A percentile compares a stretch with the other conserved stretches of the same genome.
Evolutionary conservation across 768 basidiomycete genomes (phyloP).

Genomic region (Ramaria sp.): DNA sequence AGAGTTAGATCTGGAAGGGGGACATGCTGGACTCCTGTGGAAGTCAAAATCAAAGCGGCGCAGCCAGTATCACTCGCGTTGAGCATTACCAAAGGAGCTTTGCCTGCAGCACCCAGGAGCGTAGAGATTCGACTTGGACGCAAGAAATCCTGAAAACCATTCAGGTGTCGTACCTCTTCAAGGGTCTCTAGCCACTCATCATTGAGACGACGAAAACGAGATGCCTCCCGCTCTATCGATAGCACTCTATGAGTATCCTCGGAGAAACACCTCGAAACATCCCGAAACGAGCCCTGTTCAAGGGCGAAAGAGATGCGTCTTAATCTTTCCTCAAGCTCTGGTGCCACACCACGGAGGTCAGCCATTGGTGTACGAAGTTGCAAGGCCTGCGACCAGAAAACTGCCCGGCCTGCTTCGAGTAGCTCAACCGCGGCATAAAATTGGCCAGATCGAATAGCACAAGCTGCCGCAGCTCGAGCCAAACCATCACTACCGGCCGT

Average conservation of each 20-base stretch:
- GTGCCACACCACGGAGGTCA: not conserved
- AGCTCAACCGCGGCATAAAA: constrained; percentile 19
- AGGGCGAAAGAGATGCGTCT: not conserved
- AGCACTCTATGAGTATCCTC: too few species aligned
- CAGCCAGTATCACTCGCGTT: constrained; percentile 12
- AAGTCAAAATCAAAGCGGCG: constrained; percentile 14
- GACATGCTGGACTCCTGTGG: constrained; percentile 9
- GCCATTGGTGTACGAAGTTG: constrained; percentile 13
- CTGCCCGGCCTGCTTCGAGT: constrained; percentile 22
- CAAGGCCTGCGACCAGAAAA: constrained; percentile 23
- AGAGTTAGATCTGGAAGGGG: constrained; percentile 8
- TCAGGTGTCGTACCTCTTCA: too few species aligned
- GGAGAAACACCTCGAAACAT: not conserved
- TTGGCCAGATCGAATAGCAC: constrained; percentile 17
- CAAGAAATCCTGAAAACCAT: constrained; percentile 8
- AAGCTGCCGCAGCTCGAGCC: constrained; percentile 19
- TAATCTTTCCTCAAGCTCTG: not conserved
- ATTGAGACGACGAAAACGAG: too few species aligned
- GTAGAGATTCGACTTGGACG: constrained; percentile 11
- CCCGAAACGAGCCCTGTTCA: too few species aligned
- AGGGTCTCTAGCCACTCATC: too few species aligned
- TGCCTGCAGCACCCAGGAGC: constrained; percentile 11
- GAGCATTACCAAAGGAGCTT: constrained; percentile 15
- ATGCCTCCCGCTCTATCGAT: too few species aligned
- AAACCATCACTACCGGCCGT: constrained; percentile 13